phyloP scores from a whole-genome alignment of 2,329 filamentous ascomycete species.

The Coleophoma cylindrospora region DNA sequence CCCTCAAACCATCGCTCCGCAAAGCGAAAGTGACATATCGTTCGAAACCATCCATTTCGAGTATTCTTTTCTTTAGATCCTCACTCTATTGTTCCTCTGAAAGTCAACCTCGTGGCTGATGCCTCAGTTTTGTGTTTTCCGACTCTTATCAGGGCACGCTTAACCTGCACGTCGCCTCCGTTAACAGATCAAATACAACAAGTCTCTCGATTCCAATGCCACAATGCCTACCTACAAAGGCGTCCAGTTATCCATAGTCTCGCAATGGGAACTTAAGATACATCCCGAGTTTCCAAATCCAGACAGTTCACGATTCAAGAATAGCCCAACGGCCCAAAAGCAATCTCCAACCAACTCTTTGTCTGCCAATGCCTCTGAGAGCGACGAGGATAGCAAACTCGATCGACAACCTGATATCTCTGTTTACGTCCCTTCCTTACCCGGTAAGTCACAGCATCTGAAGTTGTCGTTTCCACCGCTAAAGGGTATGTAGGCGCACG shows the following conservation, averaged over 20 bases:
- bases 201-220: background rate
- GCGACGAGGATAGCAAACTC: constrained; percentile 19
- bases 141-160: too few species aligned
- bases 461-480: background rate
- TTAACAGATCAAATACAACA: background rate
- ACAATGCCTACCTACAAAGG: constrained; percentile 23
- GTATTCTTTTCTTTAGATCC: too few species aligned
- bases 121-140: too few species aligned
- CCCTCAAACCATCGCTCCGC: too few species aligned
- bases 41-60: too few species aligned
- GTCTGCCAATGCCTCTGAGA: constrained; percentile 8
- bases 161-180: too few species aligned
- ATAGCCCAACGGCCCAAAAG: constrained; percentile 7
- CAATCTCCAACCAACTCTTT: background rate
- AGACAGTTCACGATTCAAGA: constrained; percentile 39
- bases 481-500: constrained; percentile 34
- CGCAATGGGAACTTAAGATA: constrained; percentile 21
- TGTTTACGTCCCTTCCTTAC: constrained; percentile 51
- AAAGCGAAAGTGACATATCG: too few species aligned
- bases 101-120: too few species aligned
- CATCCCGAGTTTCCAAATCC: constrained; percentile 52
- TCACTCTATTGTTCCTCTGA: too few species aligned
- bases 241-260: constrained; percentile 21
- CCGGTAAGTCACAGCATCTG: too few species aligned
- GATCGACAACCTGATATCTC: constrained; percentile 35